phyloP scores from a whole-genome alignment of 2,329 filamentous ascomycete species.

The Sporothrix sp. region DNA sequence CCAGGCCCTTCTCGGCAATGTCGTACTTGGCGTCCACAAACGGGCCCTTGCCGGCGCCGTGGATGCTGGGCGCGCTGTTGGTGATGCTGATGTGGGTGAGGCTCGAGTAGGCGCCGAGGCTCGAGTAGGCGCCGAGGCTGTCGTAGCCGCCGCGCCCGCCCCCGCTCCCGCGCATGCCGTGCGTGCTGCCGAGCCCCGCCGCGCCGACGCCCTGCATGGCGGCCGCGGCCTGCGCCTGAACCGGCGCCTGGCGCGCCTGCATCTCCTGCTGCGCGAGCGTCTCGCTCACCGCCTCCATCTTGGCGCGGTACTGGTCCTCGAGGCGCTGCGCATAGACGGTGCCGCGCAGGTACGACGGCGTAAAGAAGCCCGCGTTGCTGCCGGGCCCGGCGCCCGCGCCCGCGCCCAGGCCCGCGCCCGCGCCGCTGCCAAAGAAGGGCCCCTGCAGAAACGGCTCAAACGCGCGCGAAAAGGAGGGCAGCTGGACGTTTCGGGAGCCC shows the following conservation, averaged over 20 bases:
- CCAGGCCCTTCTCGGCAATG: slow-evolving; percentile 57
- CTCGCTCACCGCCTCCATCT: slow-evolving; percentile 41
- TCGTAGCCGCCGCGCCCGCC: slow-evolving; percentile 36
- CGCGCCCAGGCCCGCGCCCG: slow-evolving; percentile 13
- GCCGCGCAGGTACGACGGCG: slow-evolving; percentile 71
- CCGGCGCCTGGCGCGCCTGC: slow-evolving; percentile 17
- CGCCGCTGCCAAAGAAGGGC: slow-evolving; percentile 18
- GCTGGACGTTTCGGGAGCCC: slow-evolving; percentile 21
- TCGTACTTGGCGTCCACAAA: too few relatives aligned
- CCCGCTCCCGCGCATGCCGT: slow-evolving; percentile 42
- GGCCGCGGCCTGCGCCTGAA: not conserved
- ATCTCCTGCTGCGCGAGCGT: slow-evolving; percentile 28
- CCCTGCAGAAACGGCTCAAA: slow-evolving; percentile 39
- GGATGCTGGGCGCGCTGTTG: not conserved
- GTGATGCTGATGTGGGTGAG: not conserved
- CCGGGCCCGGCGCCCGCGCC: slow-evolving; percentile 15
- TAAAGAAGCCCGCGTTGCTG: slow-evolving; percentile 51
- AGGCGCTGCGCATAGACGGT: slow-evolving; percentile 72
- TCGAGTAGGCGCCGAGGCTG: not conserved
- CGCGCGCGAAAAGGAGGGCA: slow-evolving; percentile 42
- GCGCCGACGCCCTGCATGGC: not conserved
- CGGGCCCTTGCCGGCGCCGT: slow-evolving; percentile 32
- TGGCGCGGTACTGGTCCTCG: slow-evolving; percentile 58
- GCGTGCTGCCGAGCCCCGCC: slow-evolving; percentile 34
- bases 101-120: not conserved